Percentiles rank a stretch among this genome's conserved stretches.
Conservation (phyloP, 2,329 filamentous ascomycete genomes). For the Didymella pomorum region DNA sequence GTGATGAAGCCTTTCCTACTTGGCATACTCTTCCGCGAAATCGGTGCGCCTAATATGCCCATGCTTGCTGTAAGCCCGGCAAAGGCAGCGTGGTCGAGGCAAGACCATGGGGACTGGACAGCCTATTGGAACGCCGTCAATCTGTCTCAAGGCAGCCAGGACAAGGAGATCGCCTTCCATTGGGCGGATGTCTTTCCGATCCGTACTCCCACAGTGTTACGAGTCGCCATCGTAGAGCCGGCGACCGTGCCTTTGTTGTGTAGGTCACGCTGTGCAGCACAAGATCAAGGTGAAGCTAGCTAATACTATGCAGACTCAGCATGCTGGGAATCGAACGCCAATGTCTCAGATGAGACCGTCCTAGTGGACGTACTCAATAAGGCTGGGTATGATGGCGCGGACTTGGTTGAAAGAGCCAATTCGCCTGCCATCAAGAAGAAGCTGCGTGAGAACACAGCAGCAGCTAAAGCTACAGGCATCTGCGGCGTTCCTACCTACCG, state of each 20-base stretch:
- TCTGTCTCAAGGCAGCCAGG: conserved; percentile 33
- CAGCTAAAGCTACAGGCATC: conserved; percentile 42
- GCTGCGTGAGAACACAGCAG: conserved; percentile 40
- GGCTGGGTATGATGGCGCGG: conserved; percentile 38
- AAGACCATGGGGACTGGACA: conserved; percentile 46
- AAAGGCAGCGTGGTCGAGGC: conserved; percentile 39
- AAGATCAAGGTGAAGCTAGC: conserved; percentile 9
- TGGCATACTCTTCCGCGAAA: conserved; percentile 47
- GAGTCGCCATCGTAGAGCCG: conserved; percentile 43
- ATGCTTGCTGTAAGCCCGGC: conserved; percentile 32
- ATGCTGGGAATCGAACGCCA: conserved; percentile 44
- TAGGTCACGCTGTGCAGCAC: conserved; percentile 19
- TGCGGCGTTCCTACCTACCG: conserved; percentile 48
- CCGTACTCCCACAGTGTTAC: conserved; percentile 43
- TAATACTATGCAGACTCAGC: conserved; percentile 37
- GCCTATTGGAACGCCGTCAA: conserved; percentile 46
- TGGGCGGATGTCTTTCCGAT: conserved; percentile 47
- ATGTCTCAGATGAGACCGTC: conserved; percentile 39
- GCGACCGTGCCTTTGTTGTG: conserved; percentile 33
- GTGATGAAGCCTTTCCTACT: conserved; percentile 46
- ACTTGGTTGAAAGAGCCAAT: conserved; percentile 39
- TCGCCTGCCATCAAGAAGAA: conserved; percentile 32
- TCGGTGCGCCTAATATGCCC: conserved; percentile 46
- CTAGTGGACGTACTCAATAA: conserved; percentile 35
- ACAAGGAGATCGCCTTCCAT: conserved; percentile 39